Conservation (phyloP, 768 basidiomycete species). For the Tricholoma flavovirens region DNA sequence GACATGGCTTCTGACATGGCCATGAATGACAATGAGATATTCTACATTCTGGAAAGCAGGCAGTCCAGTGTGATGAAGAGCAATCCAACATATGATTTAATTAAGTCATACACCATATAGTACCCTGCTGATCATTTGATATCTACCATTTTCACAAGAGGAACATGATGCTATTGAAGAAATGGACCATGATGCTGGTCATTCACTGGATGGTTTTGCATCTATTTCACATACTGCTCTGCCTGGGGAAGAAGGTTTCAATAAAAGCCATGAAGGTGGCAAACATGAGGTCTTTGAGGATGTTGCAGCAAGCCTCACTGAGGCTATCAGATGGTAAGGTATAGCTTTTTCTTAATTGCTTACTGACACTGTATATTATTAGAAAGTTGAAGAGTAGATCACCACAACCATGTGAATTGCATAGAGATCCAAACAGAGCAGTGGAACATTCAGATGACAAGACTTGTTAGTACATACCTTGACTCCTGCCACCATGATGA, state of each 20-base stretch:
- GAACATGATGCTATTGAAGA: neutral
- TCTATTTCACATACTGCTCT: conserved; percentile 3
- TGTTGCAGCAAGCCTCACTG: conserved; percentile 2
- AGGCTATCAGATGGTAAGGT: neutral
- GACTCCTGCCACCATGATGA: neutral
- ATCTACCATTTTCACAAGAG: neutral
- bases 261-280: conserved; percentile 4
- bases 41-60: neutral
- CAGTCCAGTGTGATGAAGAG: neutral
- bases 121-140: neutral
- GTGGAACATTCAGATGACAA: conserved; percentile 8
- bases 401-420: conserved; percentile 3
- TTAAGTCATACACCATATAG: neutral
- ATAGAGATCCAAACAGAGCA: conserved; percentile 6
- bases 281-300: conserved; percentile 9
- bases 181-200: conserved; percentile 6
- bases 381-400: conserved; percentile 1
- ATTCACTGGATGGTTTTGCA: conserved; percentile 2
- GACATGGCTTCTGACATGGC: neutral
- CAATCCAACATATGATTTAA: neutral
- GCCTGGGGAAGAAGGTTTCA: conserved; percentile 10
- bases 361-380: too few relatives aligned
- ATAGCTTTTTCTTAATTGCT: too few relatives aligned
- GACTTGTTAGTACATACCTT: conserved; percentile 8
- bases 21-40: neutral